These are phyloP conservation scores for Zygoascus biomembranicola DNA, from an alignment of 805 yeast species.

Conservation along the genomic window DNA sequence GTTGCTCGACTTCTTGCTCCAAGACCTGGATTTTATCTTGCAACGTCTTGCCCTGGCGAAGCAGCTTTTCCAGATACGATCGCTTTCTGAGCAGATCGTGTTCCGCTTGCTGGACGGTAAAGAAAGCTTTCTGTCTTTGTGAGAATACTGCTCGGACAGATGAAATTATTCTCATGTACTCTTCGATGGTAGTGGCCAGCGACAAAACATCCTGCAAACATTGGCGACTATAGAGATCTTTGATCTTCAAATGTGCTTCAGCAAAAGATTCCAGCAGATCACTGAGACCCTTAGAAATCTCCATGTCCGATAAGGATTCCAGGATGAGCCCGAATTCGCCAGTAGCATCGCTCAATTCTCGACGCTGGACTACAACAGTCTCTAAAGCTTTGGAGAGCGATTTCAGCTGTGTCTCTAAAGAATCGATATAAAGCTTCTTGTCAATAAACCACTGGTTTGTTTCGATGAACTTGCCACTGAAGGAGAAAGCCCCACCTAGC, in stretches of 20 bases:
- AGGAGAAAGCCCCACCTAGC: constrained; percentile 54
- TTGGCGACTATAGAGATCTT: constrained; percentile 67
- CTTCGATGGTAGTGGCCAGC: constrained; percentile 79
- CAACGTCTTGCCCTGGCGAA: constrained; percentile 42
- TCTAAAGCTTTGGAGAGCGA: constrained; percentile 66
- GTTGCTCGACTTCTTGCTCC: constrained; percentile 49
- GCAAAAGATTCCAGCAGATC: constrained; percentile 64
- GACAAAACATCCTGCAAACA: constrained; percentile 81
- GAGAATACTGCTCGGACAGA: constrained; percentile 67
- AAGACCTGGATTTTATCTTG: constrained; percentile 53
- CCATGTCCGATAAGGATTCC: constrained; percentile 61
- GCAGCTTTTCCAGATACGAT: constrained; percentile 37
- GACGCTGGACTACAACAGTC: constrained; percentile 62
- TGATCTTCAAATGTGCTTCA: constrained; percentile 59
- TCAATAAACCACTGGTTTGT: constrained; percentile 71
- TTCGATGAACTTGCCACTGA: constrained; percentile 62
- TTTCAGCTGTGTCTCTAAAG: constrained; percentile 63
- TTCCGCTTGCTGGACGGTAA: constrained; percentile 38
- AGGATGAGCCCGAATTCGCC: constrained; percentile 56
- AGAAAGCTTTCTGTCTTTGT: constrained; percentile 55
- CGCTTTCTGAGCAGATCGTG: constrained; percentile 42
- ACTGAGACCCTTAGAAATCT: constrained; percentile 58
- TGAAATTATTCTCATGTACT: constrained; percentile 68
- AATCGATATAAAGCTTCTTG: constrained; percentile 59
- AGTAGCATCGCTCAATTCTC: constrained; percentile 59